Percentiles rank a stretch among this genome's conserved stretches.
phyloP scores from a whole-genome alignment of 192 early-diverging fungal species.

The Podochytrium sp. region DNA sequence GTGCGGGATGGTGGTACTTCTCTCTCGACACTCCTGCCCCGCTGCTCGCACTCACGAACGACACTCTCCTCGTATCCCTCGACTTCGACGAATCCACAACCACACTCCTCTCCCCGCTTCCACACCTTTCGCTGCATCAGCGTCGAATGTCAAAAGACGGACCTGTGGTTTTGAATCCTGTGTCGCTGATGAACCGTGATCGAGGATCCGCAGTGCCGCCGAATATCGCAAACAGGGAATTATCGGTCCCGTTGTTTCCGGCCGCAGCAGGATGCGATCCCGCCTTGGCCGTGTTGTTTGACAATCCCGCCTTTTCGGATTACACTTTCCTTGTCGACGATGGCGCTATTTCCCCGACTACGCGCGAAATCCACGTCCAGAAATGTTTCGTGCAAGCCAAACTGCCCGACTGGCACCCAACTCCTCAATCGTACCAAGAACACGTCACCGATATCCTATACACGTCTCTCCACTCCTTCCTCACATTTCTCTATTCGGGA shows the following conservation, averaged over 20 bases:
- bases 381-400: slow-evolving; percentile 16
- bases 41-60: slow-evolving; percentile 14
- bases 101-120: background rate
- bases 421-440: background rate
- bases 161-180: background rate
- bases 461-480: slow-evolving; percentile 3
- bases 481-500: slow-evolving; percentile 29
- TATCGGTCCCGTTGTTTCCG: slow-evolving; percentile 7
- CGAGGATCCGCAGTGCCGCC: background rate
- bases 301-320: slow-evolving; percentile 32
- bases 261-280: slow-evolving; percentile 4
- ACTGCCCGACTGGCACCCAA: slow-evolving; percentile 15
- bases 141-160: background rate
- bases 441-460: slow-evolving; percentile 9
- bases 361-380: slow-evolving; percentile 27
- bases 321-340: slow-evolving; percentile 3
- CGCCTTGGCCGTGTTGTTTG: slow-evolving; percentile 12
- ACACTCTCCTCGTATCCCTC: background rate
- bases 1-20: slow-evolving; percentile 18
- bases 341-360: background rate
- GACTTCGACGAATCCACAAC: background rate
- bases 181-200: background rate
- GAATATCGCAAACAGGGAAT: background rate
- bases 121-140: background rate
- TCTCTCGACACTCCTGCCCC: background rate